phyloP scores from a whole-genome alignment of 2,329 filamentous ascomycete genomes.

The Aspergillus sp. region DNA sequence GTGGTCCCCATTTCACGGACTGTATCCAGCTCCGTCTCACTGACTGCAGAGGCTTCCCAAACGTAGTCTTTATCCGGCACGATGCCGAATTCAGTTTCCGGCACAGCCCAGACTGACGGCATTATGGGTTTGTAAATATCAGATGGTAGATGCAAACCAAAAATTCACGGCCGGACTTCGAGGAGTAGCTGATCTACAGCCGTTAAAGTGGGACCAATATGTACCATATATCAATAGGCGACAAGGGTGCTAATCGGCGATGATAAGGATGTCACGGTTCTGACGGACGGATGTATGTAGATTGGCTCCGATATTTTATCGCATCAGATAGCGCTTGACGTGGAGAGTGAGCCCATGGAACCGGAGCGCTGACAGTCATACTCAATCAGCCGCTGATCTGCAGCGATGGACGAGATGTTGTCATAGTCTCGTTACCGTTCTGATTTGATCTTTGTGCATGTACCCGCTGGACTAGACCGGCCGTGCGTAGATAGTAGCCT shows the following conservation, averaged over 20 bases:
- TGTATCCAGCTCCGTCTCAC: neutral
- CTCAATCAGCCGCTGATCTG: neutral
- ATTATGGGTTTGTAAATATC: neutral
- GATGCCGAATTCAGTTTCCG: neutral
- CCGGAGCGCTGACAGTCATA: neutral
- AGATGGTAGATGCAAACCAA: too few species aligned
- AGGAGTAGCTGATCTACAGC: too few species aligned
- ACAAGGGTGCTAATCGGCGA: too few species aligned
- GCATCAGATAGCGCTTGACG: too few species aligned
- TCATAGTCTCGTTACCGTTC: neutral
- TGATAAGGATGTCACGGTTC: too few species aligned
- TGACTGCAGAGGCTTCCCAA: neutral
- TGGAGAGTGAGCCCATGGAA: neutral
- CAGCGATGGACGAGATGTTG: neutral
- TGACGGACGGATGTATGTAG: too few species aligned
- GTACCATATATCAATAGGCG: too few species aligned
- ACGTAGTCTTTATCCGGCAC: neutral
- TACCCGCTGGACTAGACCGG: neutral
- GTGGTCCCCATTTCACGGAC: neutral
- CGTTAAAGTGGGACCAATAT: too few species aligned
- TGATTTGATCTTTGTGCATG: neutral
- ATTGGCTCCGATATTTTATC: too few species aligned
- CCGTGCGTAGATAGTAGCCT: too few species aligned
- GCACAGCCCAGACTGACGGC: neutral
- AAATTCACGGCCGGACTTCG: too few species aligned